Percentiles rank a stretch among this genome's conserved stretches.
Conservation (phyloP, 129 eudicot genomes). For the Erigeron canadensis region DNA sequence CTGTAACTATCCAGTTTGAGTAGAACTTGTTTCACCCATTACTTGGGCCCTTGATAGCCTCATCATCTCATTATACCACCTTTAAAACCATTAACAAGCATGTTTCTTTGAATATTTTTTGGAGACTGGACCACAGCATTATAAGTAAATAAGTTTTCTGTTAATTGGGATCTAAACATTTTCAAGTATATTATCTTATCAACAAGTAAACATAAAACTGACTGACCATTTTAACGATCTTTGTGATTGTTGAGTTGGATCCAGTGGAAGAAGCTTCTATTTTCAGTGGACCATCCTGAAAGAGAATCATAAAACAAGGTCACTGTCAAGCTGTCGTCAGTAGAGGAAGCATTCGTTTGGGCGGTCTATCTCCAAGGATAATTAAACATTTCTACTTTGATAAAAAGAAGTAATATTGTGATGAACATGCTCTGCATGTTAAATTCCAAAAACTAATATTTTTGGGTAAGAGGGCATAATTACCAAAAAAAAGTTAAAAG, state of each 20-base stretch:
- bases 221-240: conserved; percentile 84
- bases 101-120: conserved; percentile 1
- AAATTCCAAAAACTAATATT: conserved; percentile 6
- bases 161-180: conserved; percentile 5
- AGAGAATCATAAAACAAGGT: conserved; percentile 14
- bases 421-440: background rate
- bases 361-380: background rate
- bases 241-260: conserved; percentile 84
- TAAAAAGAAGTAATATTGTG: background rate
- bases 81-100: conserved; percentile 1
- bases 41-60: background rate
- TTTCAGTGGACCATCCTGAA: conserved; percentile 94
- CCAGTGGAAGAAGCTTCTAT: conserved; percentile 91
- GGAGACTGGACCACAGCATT: conserved; percentile 8
- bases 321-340: background rate
- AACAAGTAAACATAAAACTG: conserved; percentile 1
- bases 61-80: background rate
- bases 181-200: background rate
- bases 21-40: background rate
- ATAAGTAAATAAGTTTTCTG: background rate
- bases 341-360: background rate
- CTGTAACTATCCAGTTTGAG: background rate
- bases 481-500: too few species aligned
- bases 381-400: background rate
- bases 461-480: too few species aligned